Percentiles rank a stretch among this genome's conserved stretches.
Conservation (phyloP, 441 rosid genomes). For the Arabidopsis lyrata region DNA sequence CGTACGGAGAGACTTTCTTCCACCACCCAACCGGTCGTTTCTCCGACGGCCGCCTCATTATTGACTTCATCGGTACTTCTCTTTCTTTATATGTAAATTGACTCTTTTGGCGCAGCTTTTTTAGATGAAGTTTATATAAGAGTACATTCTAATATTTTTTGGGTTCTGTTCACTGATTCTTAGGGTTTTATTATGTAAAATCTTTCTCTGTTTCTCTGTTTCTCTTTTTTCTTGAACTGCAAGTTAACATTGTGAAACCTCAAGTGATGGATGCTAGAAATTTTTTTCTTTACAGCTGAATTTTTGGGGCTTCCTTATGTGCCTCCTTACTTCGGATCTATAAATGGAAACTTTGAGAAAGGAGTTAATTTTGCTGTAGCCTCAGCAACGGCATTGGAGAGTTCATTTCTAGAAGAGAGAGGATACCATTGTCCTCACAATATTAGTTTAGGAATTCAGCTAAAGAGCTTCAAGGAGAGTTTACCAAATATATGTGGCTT, state of each 20-base stretch:
- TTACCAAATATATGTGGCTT: constrained; percentile 48
- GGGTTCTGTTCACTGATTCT: neutral
- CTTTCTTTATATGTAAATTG: neutral
- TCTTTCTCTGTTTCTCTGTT: neutral
- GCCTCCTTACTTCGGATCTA: constrained; percentile 46
- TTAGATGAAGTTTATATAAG: neutral
- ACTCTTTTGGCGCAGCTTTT: neutral
- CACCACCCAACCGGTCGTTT: neutral
- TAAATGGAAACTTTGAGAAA: constrained; percentile 11
- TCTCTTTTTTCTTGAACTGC: neutral
- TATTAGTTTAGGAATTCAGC: constrained; percentile 46
- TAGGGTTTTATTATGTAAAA: neutral
- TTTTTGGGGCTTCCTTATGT: constrained; percentile 52
- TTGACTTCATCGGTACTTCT: constrained; percentile 26
- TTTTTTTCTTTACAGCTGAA: constrained; percentile 46
- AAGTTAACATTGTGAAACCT: neutral
- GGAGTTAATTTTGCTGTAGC: constrained; percentile 48
- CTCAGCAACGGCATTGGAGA: neutral
- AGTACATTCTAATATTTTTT: neutral
- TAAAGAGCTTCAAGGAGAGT: constrained; percentile 45
- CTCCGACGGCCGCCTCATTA: neutral
- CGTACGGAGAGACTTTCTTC: neutral
- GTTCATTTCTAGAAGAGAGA: neutral
- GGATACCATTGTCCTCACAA: constrained; percentile 37
- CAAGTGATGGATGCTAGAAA: neutral